Evolutionary conservation across 306 rosid genomes (phyloP), one percentile per base, ranked within the genome.

Genomic region (Sesbania bispinosa): DNA sequence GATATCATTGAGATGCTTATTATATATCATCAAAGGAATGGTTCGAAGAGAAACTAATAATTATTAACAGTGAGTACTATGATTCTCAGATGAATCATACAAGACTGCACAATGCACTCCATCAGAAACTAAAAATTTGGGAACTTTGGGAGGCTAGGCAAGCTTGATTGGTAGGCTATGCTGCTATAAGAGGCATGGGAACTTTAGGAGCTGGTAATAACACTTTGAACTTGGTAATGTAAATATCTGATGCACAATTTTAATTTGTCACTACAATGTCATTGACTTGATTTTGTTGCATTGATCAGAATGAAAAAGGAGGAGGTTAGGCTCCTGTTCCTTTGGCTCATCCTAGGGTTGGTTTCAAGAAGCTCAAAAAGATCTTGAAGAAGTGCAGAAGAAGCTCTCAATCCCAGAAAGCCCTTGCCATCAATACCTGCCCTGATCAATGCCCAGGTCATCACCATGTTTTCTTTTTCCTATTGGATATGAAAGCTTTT

Each of bases 261-360:
- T 2, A 46, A 21, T 48, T 74, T 64, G 41, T 41, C 24, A 36
- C 42, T 71, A 15, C 27, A 7, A 41, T 41, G n/a, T 7, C 36
- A 10, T 47, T 59, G 54, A 58, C 36, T 23, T 32, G 19, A 57
- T 35, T 11, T 16, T 6, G 19, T 51, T 59, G 24, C 38, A 39
- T 65, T 26, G 42, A 80, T 75, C 86, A 90, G 91, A 88, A 71
- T 55, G 94, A 88, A 46, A 21, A 73, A 10, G 82, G 80, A 53
- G 39, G 39, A 4, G 80, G 51, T 59, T 72, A 75, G 70, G 76
- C 84, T 60, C 51, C 86, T 8, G 10, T 69, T 23, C 73, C 71
- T 47, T 51, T 90, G 78, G 79, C 85, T 68, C 94, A 88, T 27
- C 74, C n/a, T n/a, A n/a, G n/a, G n/a, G n/a, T n/a, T n/a, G n/a